Evolutionary conservation across 2,329 filamentous ascomycete species (phyloP), one percentile per base, ranked within the genome.

Genomic region (Hypoxylon sp.): DNA sequence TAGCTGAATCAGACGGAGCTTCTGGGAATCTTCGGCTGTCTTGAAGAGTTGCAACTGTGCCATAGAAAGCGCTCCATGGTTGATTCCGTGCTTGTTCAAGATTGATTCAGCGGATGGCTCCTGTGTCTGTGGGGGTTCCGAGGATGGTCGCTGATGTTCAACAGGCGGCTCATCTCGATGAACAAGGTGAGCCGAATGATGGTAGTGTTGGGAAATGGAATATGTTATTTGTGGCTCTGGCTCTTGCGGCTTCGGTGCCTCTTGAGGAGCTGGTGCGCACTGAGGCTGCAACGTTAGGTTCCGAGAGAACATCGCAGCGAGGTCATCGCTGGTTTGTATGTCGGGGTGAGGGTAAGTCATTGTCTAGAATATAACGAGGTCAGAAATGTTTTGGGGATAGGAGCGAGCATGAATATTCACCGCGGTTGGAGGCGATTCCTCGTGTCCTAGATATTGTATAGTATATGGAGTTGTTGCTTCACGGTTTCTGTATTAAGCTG

Each of bases 11-110:
- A 97, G 85, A 22, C 93, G 88, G 63, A 90, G 82, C 75, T 91
- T 89, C 79, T 97, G 93, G 47, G 90, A 85, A 24, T 87, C 83
- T 63, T 92, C 90, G 58, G 93, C 93, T 69, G 90, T 89, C 72
- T 88, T 88, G 84, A 97, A 97, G 44, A 97, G 88, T 66, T 92
- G 87, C 57, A 94, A 81, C 78, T 97, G 94, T 3, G 91, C 90
- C 4, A 89, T 86, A 11, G 92, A 92, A 48, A 97, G 86, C 22
- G 87, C 83, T 8, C 84, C 78, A 2, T 91, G 87, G 77, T 97
- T 88, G 73, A 97, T 89, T 71, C 90, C 90, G 77, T 94, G 85
- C 71, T 87, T 85, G 29, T 84, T 78, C 11, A 94, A 84, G 17
- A 92, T 84, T 13, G 84, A 82, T 72, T 91, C 87, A 6, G 87